phyloP scores from a whole-genome alignment of 2,329 filamentous ascomycete genomes.

The Claviceps fusiformis region DNA sequence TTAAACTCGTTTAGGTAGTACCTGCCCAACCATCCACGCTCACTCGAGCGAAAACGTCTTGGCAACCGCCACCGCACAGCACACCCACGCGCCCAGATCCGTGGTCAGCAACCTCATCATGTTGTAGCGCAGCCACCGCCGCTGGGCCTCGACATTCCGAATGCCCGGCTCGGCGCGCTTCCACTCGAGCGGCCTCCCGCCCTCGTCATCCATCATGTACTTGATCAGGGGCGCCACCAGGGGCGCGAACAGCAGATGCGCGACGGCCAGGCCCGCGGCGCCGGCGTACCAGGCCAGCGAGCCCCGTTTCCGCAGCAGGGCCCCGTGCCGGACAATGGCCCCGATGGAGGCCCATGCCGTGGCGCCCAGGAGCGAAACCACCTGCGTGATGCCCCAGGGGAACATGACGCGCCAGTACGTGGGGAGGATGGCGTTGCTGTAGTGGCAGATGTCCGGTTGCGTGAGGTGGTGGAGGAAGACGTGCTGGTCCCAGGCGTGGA shows the following conservation, averaged over 20 bases:
- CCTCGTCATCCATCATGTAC: conserved; percentile 16
- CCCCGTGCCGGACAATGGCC: conserved; percentile 13
- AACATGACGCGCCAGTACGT: conserved; percentile 30
- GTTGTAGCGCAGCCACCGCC: conserved; percentile 20
- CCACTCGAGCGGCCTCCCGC: conserved; percentile 6
- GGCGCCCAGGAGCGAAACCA: conserved; percentile 20
- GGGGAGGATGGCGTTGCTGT: conserved; percentile 25
- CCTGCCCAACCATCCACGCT: background rate
- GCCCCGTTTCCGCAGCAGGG: conserved; percentile 12
- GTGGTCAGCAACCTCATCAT: conserved; percentile 18
- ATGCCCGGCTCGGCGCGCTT: conserved; percentile 8
- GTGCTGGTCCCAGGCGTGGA: conserved; percentile 31
- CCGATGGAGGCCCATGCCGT: conserved; percentile 19
- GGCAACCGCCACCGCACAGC: conserved; percentile 14
- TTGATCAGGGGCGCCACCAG: conserved; percentile 19
- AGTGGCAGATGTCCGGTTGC: conserved; percentile 13
- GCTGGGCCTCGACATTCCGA: conserved; percentile 17
- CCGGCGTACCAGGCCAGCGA: conserved; percentile 20
- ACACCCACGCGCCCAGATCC: conserved; percentile 21
- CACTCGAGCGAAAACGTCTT: conserved; percentile 6
- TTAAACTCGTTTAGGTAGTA: too few species aligned
- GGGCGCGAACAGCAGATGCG: conserved; percentile 21
- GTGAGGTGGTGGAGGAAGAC: conserved; percentile 27
- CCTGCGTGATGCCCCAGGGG: conserved; percentile 18
- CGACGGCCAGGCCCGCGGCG: conserved; percentile 16